Conservation (phyloP, 2,329 filamentous ascomycete species). For the Pleomassaria siparia region DNA sequence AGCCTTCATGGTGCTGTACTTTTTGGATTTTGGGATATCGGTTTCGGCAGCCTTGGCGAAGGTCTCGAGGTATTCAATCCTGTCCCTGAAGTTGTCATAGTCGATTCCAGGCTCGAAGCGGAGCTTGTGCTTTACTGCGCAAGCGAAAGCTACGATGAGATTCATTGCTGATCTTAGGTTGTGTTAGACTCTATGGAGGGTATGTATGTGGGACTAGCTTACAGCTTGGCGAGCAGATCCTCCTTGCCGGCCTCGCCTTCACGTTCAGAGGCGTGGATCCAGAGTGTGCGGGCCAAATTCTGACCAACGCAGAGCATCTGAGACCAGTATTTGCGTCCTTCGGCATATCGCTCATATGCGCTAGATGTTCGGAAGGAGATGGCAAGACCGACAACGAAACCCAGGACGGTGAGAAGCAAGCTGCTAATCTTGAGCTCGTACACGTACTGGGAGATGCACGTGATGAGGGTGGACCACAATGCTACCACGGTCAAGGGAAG, state of each 20-base stretch:
- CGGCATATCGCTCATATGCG: slow-evolving; percentile 69
- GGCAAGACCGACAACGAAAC: slow-evolving; percentile 80
- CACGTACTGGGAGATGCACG: slow-evolving; percentile 48
- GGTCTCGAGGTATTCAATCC: slow-evolving; percentile 73
- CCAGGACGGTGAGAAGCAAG: slow-evolving; percentile 73
- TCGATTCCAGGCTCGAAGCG: slow-evolving; percentile 80
- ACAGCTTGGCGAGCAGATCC: slow-evolving; percentile 69
- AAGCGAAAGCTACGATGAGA: slow-evolving; percentile 74
- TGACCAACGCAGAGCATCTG: slow-evolving; percentile 58
- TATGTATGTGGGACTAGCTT: slow-evolving; percentile 12
- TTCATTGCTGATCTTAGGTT: slow-evolving; percentile 65
- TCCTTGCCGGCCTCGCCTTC: slow-evolving; percentile 61
- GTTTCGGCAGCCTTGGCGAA: slow-evolving; percentile 65
- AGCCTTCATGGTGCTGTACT: slow-evolving; percentile 55
- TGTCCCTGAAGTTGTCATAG: slow-evolving; percentile 71
- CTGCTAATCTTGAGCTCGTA: slow-evolving; percentile 60
- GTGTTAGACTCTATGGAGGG: slow-evolving; percentile 6
- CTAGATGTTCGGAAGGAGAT: slow-evolving; percentile 76
- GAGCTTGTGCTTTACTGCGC: slow-evolving; percentile 77
- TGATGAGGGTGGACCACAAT: slow-evolving; percentile 67
- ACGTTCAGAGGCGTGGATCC: slow-evolving; percentile 72
- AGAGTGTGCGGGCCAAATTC: slow-evolving; percentile 70
- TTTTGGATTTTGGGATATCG: slow-evolving; percentile 34
- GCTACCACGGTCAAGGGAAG: slow-evolving; percentile 66
- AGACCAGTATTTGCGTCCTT: slow-evolving; percentile 66